Conservation (phyloP, 805 yeast genomes). For the Metschnikowia corniflorae region DNA sequence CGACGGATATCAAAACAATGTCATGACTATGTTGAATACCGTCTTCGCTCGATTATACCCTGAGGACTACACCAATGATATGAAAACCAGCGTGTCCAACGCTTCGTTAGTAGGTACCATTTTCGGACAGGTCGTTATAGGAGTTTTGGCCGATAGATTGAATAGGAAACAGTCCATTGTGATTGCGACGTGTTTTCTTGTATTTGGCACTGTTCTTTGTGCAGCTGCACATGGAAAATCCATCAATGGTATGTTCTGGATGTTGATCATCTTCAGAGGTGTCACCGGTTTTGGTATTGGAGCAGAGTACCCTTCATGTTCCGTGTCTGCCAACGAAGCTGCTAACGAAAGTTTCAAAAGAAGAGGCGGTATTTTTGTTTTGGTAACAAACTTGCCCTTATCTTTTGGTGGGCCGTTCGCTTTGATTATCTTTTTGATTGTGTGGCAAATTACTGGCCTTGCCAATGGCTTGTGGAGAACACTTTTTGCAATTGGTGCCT, state of each 20-base stretch:
- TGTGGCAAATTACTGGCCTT: constrained; percentile 50
- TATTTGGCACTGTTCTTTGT: constrained; percentile 62
- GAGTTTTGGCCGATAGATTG: constrained; percentile 59
- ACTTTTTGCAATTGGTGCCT: constrained; percentile 59
- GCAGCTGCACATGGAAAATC: constrained; percentile 66
- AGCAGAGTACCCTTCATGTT: constrained; percentile 70
- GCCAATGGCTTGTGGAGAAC: constrained; percentile 64
- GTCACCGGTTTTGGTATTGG: constrained; percentile 77
- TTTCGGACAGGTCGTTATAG: constrained; percentile 65
- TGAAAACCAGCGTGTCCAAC: constrained; percentile 67
- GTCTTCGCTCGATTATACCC: constrained; percentile 48
- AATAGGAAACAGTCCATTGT: constrained; percentile 73
- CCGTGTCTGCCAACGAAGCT: constrained; percentile 68
- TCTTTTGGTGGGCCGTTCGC: constrained; percentile 81
- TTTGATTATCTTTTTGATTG: constrained; percentile 61
- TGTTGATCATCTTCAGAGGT: constrained; percentile 71
- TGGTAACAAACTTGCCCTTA: constrained; percentile 71
- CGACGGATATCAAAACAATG: constrained; percentile 74
- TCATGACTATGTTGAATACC: constrained; percentile 66
- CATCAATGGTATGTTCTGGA: constrained; percentile 68
- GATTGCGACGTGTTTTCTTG: constrained; percentile 56
- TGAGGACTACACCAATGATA: constrained; percentile 36
- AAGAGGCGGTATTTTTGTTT: constrained; percentile 62
- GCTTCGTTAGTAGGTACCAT: constrained; percentile 67
- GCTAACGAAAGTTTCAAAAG: constrained; percentile 62